Conservation (phyloP, 164 flowering plant species). For the Litsea cubeba region DNA sequence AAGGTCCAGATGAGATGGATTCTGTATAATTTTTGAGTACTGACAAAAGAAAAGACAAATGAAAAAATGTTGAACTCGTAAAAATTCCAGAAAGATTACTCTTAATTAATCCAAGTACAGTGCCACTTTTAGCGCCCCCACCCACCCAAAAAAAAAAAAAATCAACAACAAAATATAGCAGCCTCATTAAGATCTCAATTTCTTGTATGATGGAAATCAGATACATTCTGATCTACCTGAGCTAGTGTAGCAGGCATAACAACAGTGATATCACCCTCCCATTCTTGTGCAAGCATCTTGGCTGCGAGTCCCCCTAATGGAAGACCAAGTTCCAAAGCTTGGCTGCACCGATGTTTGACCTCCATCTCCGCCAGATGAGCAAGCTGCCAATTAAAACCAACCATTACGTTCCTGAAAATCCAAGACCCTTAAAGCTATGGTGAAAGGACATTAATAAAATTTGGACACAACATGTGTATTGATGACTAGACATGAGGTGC, state of each 20-base stretch:
- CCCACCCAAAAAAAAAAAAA: too few species aligned
- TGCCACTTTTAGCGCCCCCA: too few species aligned
- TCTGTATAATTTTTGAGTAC: constrained; percentile 89
- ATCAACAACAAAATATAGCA: neutral
- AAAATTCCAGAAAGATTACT: neutral
- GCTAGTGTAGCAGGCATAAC: constrained; percentile 97
- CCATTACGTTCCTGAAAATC: neutral
- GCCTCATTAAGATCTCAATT: neutral
- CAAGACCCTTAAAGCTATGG: too few species aligned
- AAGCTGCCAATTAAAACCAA: constrained; percentile 34
- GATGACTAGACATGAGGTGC: too few species aligned
- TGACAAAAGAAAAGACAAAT: constrained; percentile 24
- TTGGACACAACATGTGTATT: too few species aligned
- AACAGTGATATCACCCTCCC: constrained; percentile 98
- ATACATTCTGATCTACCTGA: constrained; percentile 47
- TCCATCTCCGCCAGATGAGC: constrained; percentile 96
- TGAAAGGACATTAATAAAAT: too few species aligned
- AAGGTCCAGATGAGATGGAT: constrained; percentile 71
- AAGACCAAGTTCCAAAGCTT: constrained; percentile 86
- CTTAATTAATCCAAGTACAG: too few species aligned
- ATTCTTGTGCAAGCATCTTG: constrained; percentile 85
- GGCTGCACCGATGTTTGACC: constrained; percentile 94
- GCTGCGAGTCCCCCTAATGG: constrained; percentile 77
- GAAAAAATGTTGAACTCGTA: constrained; percentile 35
- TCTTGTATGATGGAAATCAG: neutral